Conservation (phyloP, 2,329 filamentous ascomycete genomes). For the Harringtonia aguacate region DNA sequence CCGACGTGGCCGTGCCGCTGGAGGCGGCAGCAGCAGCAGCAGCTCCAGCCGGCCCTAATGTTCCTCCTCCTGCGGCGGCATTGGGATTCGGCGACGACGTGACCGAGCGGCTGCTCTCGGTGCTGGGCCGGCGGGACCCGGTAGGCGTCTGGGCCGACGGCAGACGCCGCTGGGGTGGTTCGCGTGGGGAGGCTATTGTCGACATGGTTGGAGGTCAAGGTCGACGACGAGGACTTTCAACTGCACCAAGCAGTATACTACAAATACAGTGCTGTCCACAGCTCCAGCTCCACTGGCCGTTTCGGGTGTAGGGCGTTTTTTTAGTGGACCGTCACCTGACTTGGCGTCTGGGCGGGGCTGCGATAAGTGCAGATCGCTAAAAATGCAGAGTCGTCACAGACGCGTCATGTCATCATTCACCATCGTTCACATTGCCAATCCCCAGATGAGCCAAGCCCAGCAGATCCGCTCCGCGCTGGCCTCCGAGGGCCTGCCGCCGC, state of each 20-base stretch:
- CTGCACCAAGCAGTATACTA: no score
- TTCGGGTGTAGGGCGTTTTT: no score
- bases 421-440: neutral
- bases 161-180: constrained; percentile 46
- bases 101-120: constrained; percentile 54
- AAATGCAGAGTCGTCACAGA: no score
- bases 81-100: constrained; percentile 41
- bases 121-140: constrained; percentile 64
- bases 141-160: constrained; percentile 49
- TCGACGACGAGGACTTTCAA: no score
- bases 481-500: constrained; percentile 41
- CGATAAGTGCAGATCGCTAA: no score
- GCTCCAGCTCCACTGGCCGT: neutral
- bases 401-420: neutral
- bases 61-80: no score
- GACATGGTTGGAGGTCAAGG: no score
- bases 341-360: neutral
- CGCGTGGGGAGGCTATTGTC: constrained; percentile 53
- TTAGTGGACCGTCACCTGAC: neutral
- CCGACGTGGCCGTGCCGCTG: constrained; percentile 17
- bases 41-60: no score
- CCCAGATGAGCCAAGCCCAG: constrained; percentile 23
- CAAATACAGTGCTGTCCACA: no score
- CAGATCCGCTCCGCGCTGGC: constrained; percentile 43
- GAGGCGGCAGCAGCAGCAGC: constrained; percentile 16